These are phyloP conservation scores for Cardamine resedifolia DNA, from an alignment of 345 rosid species.

Conservation along the genomic window DNA sequence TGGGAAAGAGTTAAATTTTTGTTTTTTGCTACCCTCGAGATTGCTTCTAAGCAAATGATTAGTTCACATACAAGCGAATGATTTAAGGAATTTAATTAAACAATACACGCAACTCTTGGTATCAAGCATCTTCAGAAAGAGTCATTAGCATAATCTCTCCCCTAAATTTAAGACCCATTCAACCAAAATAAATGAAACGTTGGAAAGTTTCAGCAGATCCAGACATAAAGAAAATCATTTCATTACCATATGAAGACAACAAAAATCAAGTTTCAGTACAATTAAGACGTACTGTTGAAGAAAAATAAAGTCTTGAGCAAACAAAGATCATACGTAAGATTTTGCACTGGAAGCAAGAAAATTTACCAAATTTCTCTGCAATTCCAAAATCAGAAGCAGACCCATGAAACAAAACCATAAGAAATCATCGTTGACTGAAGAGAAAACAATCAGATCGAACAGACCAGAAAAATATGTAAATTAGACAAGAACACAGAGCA, in stretches of 20 bases:
- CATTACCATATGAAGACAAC: not conserved
- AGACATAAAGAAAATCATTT: not conserved
- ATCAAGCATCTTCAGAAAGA: conserved; percentile 22
- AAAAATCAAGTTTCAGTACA: not conserved
- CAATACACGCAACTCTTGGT: conserved; percentile 31
- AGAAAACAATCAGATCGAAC: conserved; percentile 12
- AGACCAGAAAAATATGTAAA: not conserved
- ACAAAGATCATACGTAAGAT: not conserved
- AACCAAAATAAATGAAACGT: conserved; percentile 5
- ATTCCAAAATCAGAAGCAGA: not conserved
- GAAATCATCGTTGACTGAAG: not conserved
- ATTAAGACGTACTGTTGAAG: not conserved
- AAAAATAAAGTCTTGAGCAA: not conserved
- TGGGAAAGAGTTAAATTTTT: not conserved
- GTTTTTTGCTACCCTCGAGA: conserved; percentile 21
- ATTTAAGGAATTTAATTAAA: not conserved
- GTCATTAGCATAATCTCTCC: not conserved
- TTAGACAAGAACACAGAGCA: conserved; percentile 15
- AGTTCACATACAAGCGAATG: conserved; percentile 19
- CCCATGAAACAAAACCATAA: conserved; percentile 9
- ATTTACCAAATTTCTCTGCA: conserved; percentile 11
- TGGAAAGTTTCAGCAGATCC: conserved; percentile 8
- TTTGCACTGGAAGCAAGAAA: not conserved
- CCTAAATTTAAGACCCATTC: not conserved
- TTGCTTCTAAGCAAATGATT: conserved; percentile 37